Percentiles rank a stretch among this genome's conserved stretches.
Conservation (phyloP, 148 eudicot species). For the Chenopodium quinoa region DNA sequence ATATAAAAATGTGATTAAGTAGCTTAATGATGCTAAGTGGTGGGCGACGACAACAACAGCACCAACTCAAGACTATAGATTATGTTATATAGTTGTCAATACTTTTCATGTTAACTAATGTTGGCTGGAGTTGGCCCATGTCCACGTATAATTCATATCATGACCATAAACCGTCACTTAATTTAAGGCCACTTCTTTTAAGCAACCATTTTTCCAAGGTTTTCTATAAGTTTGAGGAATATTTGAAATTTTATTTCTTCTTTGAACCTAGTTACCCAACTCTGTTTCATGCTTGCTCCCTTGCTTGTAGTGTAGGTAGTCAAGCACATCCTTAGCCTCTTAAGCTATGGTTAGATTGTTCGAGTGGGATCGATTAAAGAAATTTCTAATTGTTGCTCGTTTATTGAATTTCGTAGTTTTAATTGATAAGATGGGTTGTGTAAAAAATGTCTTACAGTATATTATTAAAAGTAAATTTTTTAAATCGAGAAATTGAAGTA, state of each 20-base stretch:
- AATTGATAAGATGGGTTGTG: no score
- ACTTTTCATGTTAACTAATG: constrained; percentile 8
- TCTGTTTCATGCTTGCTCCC: background rate
- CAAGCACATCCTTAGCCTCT: no score
- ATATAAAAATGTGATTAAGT: background rate
- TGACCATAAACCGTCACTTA: constrained; percentile 12
- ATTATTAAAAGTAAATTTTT: no score
- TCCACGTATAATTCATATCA: background rate
- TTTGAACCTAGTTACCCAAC: background rate
- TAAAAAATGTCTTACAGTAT: no score
- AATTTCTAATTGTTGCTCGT: no score
- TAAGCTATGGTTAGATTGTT: no score
- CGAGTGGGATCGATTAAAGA: no score
- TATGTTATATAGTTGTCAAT: constrained; percentile 9
- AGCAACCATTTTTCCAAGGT: background rate
- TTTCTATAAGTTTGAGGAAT: background rate
- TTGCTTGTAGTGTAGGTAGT: background rate
- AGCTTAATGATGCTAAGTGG: background rate
- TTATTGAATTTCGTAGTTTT: no score
- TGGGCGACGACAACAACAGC: constrained; percentile 7
- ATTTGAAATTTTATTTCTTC: background rate
- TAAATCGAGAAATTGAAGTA: no score
- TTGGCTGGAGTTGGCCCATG: constrained; percentile 12
- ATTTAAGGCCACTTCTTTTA: constrained; percentile 14
- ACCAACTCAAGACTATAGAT: constrained; percentile 1